Evolutionary conservation across 345 rosid genomes (phyloP), one percentile per base, ranked within the genome.

Genomic region (Populus nigra): DNA sequence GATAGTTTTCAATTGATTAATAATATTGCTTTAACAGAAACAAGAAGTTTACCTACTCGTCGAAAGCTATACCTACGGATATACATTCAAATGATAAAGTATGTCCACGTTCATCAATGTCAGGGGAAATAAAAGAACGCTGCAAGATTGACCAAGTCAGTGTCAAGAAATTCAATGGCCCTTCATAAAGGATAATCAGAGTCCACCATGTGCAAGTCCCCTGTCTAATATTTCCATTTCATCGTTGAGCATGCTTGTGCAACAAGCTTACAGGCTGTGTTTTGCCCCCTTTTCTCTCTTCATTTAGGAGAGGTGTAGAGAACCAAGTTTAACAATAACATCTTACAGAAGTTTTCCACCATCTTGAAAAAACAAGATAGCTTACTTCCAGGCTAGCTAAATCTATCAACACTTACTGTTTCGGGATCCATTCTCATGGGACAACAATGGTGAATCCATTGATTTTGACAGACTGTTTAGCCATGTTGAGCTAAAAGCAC

Each of bases 401-500:
- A 71, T 72, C 25, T 65, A 36, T 16, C 39, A 18, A 25, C 23
- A 45, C 22, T 65, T 45, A 23, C 65, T 45, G 79, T 82, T 89
- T 77, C 87, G 89, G 75, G 88, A 74, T 82, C 73, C 86, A 88
- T 74, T 84, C 73, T 90, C 91, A 79, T 83, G 87, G 74, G 90
- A 74, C 80, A 89, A 80, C 38, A 89, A 86, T 67, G 83, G 78
- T 22, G 87, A 87, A 76, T 92, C 90, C 81, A 78, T 77, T 67
- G 91, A 88, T 79, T 86, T 92, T 85, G 82, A 85, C 85, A 91
- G 81, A 83, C 86, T 89, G 84, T 88, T 92, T 75, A 96, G 96
- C 99, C 98, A 92, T 23, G 85, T 82, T 36, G 96, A 89, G 73
- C 97, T 87, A 57, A 90, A 85, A 74, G 94, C 87, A 76, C 97